Base-by-base conservation (phyloP, 2,329 filamentous ascomycete species). In the Sporothrix euskadiensis region DNA sequence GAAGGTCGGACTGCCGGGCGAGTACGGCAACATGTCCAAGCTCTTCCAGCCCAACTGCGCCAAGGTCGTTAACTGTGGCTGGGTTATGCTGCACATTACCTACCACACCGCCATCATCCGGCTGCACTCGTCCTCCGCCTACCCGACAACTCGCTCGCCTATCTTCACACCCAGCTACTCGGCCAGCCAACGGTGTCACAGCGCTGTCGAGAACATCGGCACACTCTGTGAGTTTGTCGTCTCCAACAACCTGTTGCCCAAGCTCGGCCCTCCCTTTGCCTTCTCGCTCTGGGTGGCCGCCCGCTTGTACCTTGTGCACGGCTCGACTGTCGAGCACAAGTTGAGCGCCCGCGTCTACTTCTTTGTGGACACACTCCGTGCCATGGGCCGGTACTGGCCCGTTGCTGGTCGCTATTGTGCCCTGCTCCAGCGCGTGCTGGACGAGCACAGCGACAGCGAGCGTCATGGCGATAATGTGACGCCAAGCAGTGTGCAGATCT, bases 261-360 rank as follows among this genome's bases (percentile, higher is more conserved):
- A 94, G 80, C 88, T 97, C 19, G 94, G 94, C 0, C 94, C 94
- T 0, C 94, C 94, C 0, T 97, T 97, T 80, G 94, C 94, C 3
- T 98, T 97, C 79, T 94, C 93, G 0, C 85, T 97, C 1, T 97
- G 94, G 94, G 94, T 97, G 19, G 94, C 93, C 3, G 94, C 94
- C 6, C 91, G 94, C 3, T 86, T 97, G 3, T 85, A 97, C 5
- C 89, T 97, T 9, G 94, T 98, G 2, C 94, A 97, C 80, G 94
- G 94, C 35, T 96, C 93, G 8, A 97, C 94, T 0, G 94, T 97
- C 72, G 93, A 96, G 77, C 92, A 92, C 80, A 92, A 92, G 75
- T 86, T 97, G 52, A 92, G 92, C 73, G 89, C 92, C 0, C 92
- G 94, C 75, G 93, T 97, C 56, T 85, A 89, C 41, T 90, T 94